These are phyloP conservation scores for Physcia stellaris DNA, from an alignment of 495 filamentous ascomycete species.

Conservation along the genomic window DNA sequence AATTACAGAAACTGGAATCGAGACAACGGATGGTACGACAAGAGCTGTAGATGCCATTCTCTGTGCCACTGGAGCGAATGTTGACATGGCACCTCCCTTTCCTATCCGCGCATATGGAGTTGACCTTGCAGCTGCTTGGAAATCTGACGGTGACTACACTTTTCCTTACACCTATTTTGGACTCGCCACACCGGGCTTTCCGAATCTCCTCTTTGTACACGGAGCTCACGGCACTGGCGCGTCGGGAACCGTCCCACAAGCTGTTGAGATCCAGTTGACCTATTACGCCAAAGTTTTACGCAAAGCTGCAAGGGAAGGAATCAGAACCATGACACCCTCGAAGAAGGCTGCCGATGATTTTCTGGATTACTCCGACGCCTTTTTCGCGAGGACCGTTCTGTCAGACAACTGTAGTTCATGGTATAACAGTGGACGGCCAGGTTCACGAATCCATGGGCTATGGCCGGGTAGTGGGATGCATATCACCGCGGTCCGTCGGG, in stretches of 20 bases:
- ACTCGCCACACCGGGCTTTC: constrained; percentile 46
- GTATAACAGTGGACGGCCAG: constrained; percentile 51
- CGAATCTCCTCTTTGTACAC: constrained; percentile 45
- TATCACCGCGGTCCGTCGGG: constrained; percentile 38
- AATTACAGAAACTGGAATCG: constrained; percentile 43
- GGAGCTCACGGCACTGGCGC: constrained; percentile 36
- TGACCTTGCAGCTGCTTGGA: constrained; percentile 37
- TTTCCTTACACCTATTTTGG: constrained; percentile 55
- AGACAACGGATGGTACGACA: constrained; percentile 36
- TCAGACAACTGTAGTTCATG: constrained; percentile 53
- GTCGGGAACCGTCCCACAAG: constrained; percentile 37
- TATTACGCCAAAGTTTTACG: constrained; percentile 51
- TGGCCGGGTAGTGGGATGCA: constrained; percentile 54
- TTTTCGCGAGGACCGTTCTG: constrained; percentile 47
- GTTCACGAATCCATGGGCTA: constrained; percentile 43
- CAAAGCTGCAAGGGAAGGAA: constrained; percentile 48
- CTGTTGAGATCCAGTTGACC: constrained; percentile 41
- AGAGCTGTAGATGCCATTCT: constrained; percentile 45
- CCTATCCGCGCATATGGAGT: constrained; percentile 36
- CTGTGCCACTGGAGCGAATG: constrained; percentile 57
- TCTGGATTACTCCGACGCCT: constrained; percentile 44
- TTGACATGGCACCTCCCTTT: constrained; percentile 44
- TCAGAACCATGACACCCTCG: constrained; percentile 42
- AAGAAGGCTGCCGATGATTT: constrained; percentile 47
- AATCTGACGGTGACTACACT: constrained; percentile 32